A percentile compares a stretch with the other conserved stretches of the same genome.
phyloP scores from a whole-genome alignment of 2,329 filamentous ascomycete species.

The Aspergillus sclerotialis region DNA sequence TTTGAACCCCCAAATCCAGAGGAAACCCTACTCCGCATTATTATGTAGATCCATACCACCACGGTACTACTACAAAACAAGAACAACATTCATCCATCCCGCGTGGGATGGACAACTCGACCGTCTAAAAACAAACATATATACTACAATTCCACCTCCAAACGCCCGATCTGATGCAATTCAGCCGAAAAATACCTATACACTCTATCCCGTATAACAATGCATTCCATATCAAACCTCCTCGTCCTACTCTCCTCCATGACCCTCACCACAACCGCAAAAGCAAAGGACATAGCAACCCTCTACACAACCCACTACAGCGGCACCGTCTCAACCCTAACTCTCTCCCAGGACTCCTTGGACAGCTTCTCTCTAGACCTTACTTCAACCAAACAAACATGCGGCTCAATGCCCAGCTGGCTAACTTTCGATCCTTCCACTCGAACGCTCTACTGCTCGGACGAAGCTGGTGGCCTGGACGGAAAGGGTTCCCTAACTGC shows the following conservation, averaged over 20 bases:
- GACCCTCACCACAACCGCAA: constrained; percentile 1
- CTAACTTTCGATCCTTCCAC: constrained; percentile 22
- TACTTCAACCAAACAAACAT: constrained; percentile 19
- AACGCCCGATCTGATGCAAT: too few species aligned
- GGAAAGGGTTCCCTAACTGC: constrained; percentile 24
- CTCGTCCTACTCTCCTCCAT: constrained; percentile 3
- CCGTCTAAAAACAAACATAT: too few species aligned
- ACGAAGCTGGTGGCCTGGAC: constrained; percentile 22
- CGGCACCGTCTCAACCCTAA: constrained; percentile 28
- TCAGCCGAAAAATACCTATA: too few species aligned
- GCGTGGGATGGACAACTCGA: too few species aligned
- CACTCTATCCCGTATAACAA: too few species aligned
- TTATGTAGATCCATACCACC: too few species aligned
- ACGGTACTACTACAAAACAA: too few species aligned
- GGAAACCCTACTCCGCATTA: too few species aligned
- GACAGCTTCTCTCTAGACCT: constrained; percentile 17
- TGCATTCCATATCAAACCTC: neutral
- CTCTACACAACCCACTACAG: constrained; percentile 35
- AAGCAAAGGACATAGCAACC: constrained; percentile 3
- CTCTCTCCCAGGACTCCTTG: constrained; percentile 16
- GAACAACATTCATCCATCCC: too few species aligned
- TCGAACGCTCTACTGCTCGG: constrained; percentile 27
- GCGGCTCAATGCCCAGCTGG: constrained; percentile 31
- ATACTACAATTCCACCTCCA: too few species aligned
- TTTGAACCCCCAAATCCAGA: too few species aligned